Conservation (phyloP, 2,329 filamentous ascomycete genomes). For the Fusarium torulosum region DNA sequence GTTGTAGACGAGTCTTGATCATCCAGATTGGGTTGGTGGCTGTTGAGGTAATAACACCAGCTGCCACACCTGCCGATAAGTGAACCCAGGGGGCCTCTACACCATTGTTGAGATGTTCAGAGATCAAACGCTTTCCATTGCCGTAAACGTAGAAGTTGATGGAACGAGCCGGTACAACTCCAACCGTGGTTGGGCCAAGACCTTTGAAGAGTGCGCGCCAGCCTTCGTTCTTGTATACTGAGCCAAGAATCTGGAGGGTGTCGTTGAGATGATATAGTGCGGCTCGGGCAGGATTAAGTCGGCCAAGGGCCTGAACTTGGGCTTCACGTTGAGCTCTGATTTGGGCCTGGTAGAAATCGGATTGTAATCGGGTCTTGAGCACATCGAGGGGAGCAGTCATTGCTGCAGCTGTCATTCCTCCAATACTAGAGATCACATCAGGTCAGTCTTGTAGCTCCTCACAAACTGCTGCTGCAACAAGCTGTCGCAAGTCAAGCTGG, state of each 20-base stretch:
- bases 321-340: slow-evolving; percentile 76
- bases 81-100: slow-evolving; percentile 81
- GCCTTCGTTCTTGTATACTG: slow-evolving; percentile 85
- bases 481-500: slow-evolving; percentile 1
- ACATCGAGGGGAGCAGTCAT: slow-evolving; percentile 95
- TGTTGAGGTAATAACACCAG: slow-evolving; percentile 88
- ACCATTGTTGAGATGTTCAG: slow-evolving; percentile 78
- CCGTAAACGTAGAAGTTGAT: slow-evolving; percentile 97
- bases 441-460: slow-evolving; percentile 30
- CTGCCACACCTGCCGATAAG: slow-evolving; percentile 78
- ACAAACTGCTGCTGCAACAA: background rate
- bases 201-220: slow-evolving; percentile 93
- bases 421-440: slow-evolving; percentile 67
- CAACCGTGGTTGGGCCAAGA: slow-evolving; percentile 88
- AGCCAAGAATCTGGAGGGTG: slow-evolving; percentile 85
- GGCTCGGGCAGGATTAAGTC: slow-evolving; percentile 73
- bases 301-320: slow-evolving; percentile 60
- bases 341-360: slow-evolving; percentile 92
- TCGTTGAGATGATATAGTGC: slow-evolving; percentile 82
- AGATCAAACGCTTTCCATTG: slow-evolving; percentile 87
- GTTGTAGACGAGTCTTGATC: slow-evolving; percentile 90
- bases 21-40: slow-evolving; percentile 97
- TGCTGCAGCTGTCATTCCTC: slow-evolving; percentile 91
- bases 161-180: slow-evolving; percentile 87
- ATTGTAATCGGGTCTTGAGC: slow-evolving; percentile 91